Percentiles rank a stretch among this genome's conserved stretches.
Conservation (phyloP, 352 stramenopile genomes). For the Globisporangium paddicum region DNA sequence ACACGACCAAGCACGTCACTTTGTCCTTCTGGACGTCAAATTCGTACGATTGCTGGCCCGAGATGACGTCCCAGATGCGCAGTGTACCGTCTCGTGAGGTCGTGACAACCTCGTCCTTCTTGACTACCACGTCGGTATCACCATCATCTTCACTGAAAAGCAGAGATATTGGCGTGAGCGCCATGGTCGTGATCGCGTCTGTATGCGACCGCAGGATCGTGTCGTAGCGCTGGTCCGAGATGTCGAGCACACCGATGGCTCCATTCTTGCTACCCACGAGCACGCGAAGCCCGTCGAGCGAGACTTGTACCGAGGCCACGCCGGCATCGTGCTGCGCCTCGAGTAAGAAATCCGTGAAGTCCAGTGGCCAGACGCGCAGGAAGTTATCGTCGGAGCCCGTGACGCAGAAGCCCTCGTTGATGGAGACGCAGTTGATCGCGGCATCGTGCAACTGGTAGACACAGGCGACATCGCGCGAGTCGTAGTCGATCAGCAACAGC, state of each 20-base stretch:
- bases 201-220: conserved; percentile 81
- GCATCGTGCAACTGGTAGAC: conserved; percentile 89
- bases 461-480: conserved; percentile 72
- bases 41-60: conserved; percentile 73
- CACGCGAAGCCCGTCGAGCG: conserved; percentile 72
- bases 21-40: conserved; percentile 71
- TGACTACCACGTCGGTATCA: neutral
- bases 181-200: conserved; percentile 36
- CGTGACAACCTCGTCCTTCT: conserved; percentile 47
- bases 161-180: conserved; percentile 11
- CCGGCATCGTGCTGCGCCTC: conserved; percentile 81
- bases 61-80: conserved; percentile 72
- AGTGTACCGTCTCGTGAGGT: conserved; percentile 74
- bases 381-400: conserved; percentile 85
- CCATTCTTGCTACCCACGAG: conserved; percentile 68
- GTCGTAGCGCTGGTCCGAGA: conserved; percentile 75
- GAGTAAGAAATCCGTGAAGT: conserved; percentile 91
- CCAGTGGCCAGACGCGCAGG: conserved; percentile 88
- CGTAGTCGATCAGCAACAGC: conserved; percentile 82
- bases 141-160: neutral
- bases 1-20: conserved; percentile 58
- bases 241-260: conserved; percentile 82
- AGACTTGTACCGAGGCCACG: conserved; percentile 67
- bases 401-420: conserved; percentile 90
- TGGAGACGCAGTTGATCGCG: conserved; percentile 72